phyloP scores from a whole-genome alignment of 495 filamentous ascomycete genomes.

The Penicillium bovifimosum region DNA sequence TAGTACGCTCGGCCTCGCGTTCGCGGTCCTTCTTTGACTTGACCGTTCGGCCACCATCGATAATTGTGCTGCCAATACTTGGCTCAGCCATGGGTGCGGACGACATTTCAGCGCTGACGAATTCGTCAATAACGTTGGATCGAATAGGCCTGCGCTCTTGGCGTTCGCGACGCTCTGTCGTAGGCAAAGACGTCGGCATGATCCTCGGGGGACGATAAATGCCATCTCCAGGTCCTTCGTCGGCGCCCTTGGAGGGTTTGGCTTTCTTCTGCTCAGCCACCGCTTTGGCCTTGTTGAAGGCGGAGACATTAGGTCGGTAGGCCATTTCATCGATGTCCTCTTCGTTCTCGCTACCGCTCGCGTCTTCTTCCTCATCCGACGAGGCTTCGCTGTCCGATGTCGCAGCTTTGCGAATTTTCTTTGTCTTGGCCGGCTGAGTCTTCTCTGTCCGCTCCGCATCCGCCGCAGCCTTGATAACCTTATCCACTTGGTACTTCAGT shows the following conservation, averaged over 20 bases:
- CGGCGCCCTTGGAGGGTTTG: conserved; percentile 17
- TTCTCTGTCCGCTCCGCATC: conserved; percentile 52
- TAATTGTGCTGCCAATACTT: conserved; percentile 78
- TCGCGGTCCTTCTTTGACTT: conserved; percentile 65
- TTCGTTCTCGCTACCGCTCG: conserved; percentile 31
- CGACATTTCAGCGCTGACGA: conserved; percentile 73
- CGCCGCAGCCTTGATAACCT: conserved; percentile 80
- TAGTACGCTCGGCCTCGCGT: conserved; percentile 63
- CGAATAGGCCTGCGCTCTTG: conserved; percentile 45
- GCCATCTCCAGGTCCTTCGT: conserved; percentile 40
- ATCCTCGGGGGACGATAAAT: conserved; percentile 85
- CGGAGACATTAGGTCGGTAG: conserved; percentile 60
- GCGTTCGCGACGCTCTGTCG: conserved; percentile 55
- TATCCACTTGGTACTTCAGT: conserved; percentile 83
- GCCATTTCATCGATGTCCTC: conserved; percentile 58
- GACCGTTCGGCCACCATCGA: conserved; percentile 61
- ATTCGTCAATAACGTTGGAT: conserved; percentile 79
- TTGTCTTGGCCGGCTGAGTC: conserved; percentile 22
- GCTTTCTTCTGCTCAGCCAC: conserved; percentile 25
- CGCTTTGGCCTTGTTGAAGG: conserved; percentile 39
- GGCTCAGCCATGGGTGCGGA: conserved; percentile 70
- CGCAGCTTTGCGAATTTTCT: conserved; percentile 19
- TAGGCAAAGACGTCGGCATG: conserved; percentile 61
- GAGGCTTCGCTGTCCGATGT: conserved; percentile 22
- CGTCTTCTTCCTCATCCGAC: conserved; percentile 24